Conservation (phyloP, 345 rosid species). For the Syzygium oleosum region DNA sequence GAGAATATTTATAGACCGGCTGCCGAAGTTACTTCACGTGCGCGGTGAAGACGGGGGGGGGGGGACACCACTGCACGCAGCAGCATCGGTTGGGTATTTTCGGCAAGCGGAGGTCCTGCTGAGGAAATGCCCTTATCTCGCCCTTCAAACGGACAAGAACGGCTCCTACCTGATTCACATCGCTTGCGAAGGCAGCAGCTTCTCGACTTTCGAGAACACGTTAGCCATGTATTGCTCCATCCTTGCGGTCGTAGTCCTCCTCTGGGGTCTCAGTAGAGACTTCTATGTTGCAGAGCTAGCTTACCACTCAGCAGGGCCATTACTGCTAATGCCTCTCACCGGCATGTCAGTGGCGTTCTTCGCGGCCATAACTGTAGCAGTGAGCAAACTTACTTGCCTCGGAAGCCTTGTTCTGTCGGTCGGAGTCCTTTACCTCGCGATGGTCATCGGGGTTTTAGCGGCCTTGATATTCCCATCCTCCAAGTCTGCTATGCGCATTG, state of each 20-base stretch:
- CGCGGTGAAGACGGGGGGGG: neutral
- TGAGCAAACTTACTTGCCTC: neutral
- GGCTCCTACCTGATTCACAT: neutral
- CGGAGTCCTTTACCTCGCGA: neutral
- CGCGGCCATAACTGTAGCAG: accelerated
- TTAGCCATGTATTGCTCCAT: neutral
- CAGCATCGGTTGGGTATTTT: neutral
- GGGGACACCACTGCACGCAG: neutral
- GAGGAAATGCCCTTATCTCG: accelerated
- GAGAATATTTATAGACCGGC: neutral
- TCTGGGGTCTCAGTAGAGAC: neutral
- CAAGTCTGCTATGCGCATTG: neutral
- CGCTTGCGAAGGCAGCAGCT: accelerated
- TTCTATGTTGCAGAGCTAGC: neutral
- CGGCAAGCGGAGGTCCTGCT: neutral
- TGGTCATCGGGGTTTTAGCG: accelerated
- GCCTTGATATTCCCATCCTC: neutral
- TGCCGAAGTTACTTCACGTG: neutral
- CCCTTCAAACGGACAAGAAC: neutral
- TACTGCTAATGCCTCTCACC: neutral
- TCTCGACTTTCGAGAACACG: accelerated
- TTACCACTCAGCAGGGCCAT: neutral
- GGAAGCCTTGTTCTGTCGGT: accelerated
- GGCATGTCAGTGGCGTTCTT: neutral
- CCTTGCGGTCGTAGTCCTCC: neutral